Percentiles rank a stretch among this genome's conserved stretches.
phyloP scores from a whole-genome alignment of 345 rosid genomes.

The Schrenkiella parvula region DNA sequence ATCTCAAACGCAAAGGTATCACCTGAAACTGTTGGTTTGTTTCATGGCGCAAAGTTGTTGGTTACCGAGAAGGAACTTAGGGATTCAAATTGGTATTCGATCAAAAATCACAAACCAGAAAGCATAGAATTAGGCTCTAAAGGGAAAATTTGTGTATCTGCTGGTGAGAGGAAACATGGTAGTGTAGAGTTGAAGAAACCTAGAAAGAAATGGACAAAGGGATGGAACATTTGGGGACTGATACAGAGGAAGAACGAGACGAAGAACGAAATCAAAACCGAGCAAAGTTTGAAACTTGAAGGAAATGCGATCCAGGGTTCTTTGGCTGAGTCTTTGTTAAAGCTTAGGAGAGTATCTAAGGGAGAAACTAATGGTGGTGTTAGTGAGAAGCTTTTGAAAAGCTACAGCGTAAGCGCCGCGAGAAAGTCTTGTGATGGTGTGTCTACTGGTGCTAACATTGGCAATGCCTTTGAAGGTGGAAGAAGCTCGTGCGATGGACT shows the following conservation, averaged over 20 bases:
- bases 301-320: constrained; percentile 42
- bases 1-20: constrained; percentile 63
- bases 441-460: constrained; percentile 2
- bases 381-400: constrained; percentile 57
- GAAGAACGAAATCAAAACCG: constrained; percentile 33
- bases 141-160: constrained; percentile 46
- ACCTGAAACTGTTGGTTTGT: constrained; percentile 57
- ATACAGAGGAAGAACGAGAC: constrained; percentile 44
- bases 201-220: constrained; percentile 36
- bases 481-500: constrained; percentile 39
- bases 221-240: constrained; percentile 70
- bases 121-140: constrained; percentile 39
- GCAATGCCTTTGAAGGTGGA: constrained; percentile 30
- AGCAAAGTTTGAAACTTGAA: constrained; percentile 29
- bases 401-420: constrained; percentile 55
- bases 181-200: constrained; percentile 21
- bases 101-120: constrained; percentile 35
- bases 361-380: constrained; percentile 40
- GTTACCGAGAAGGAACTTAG: constrained; percentile 53
- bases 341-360: constrained; percentile 39
- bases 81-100: constrained; percentile 56
- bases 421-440: constrained; percentile 47
- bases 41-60: constrained; percentile 58
- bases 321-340: constrained; percentile 46
- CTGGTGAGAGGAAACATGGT: constrained; percentile 28